Evolutionary conservation across 1,139 yeast genomes (phyloP).

Genomic region (Nakaseomyces delphensis): DNA sequence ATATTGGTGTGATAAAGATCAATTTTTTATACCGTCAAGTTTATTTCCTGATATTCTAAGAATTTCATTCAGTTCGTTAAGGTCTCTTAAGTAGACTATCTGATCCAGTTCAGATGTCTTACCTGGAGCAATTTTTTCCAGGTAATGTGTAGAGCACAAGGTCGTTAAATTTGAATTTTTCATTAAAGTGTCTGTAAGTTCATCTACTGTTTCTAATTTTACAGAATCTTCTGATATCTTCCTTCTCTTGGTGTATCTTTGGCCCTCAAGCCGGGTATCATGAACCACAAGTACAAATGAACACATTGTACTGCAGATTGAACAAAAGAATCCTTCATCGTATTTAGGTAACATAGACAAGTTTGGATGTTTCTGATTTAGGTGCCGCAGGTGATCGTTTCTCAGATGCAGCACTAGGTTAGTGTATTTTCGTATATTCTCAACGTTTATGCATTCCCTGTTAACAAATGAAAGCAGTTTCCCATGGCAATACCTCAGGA

Average conservation of each 20-base stretch:
- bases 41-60: constrained; percentile 6
- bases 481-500: constrained; percentile 20
- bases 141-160: background rate
- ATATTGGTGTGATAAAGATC: background rate
- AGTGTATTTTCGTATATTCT: background rate
- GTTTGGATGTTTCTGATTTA: background rate
- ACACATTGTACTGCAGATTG: constrained; percentile 33
- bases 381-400: background rate
- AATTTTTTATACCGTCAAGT: constrained; percentile 2
- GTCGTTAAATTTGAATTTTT: background rate
- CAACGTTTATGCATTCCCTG: constrained; percentile 7
- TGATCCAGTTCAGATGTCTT: background rate
- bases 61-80: constrained; percentile 3
- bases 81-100: constrained; percentile 1
- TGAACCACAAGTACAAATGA: constrained; percentile 29
- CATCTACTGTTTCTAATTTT: background rate
- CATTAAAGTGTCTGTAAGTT: background rate
- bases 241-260: constrained; percentile 14
- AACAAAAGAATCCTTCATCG: constrained; percentile 25
- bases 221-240: background rate
- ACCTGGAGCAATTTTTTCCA: background rate
- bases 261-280: background rate
- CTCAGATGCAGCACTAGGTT: constrained; percentile 1
- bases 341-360: constrained; percentile 9
- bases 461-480: constrained; percentile 9